Evolutionary conservation across 2,329 filamentous ascomycete genomes (phyloP).

Genomic region (Hypoxylon sp.): DNA sequence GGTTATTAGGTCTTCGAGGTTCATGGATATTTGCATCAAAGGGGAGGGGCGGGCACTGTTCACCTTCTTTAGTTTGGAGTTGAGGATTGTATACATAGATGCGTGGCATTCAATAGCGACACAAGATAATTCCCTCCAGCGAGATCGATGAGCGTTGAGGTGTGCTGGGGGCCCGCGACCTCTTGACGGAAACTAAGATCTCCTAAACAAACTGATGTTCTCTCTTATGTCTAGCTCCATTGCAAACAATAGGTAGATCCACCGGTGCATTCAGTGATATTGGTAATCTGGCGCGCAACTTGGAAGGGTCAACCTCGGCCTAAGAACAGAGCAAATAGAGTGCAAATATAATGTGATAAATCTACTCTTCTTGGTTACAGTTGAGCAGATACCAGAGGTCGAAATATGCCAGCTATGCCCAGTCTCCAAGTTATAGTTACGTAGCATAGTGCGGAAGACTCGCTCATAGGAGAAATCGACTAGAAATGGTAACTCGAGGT

Average conservation of each 20-base stretch:
- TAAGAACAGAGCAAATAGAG: background rate
- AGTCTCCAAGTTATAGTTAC: no score
- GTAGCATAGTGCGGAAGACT: no score
- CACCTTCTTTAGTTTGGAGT: slow-evolving; percentile 37
- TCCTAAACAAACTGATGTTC: slow-evolving; percentile 12
- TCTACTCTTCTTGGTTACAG: background rate
- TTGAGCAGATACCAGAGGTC: no score
- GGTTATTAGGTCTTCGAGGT: slow-evolving; percentile 27
- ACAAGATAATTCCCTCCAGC: slow-evolving; percentile 34
- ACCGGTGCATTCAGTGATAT: slow-evolving; percentile 9
- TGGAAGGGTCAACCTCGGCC: slow-evolving; percentile 11
- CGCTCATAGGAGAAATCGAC: no score
- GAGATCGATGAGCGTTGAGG: slow-evolving; percentile 30
- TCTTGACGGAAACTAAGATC: slow-evolving; percentile 21
- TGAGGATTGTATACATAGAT: slow-evolving; percentile 49
- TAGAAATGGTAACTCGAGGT: background rate
- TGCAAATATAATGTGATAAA: background rate
- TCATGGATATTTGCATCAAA: slow-evolving; percentile 42
- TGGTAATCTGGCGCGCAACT: background rate
- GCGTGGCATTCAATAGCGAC: slow-evolving; percentile 44
- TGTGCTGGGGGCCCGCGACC: background rate
- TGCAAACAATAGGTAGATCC: slow-evolving; percentile 15
- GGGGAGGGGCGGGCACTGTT: slow-evolving; percentile 37
- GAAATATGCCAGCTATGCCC: no score
- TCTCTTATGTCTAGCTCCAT: slow-evolving; percentile 28